Conservation (phyloP, 2,329 filamentous ascomycete species). For the Acrocalymma vagum region DNA sequence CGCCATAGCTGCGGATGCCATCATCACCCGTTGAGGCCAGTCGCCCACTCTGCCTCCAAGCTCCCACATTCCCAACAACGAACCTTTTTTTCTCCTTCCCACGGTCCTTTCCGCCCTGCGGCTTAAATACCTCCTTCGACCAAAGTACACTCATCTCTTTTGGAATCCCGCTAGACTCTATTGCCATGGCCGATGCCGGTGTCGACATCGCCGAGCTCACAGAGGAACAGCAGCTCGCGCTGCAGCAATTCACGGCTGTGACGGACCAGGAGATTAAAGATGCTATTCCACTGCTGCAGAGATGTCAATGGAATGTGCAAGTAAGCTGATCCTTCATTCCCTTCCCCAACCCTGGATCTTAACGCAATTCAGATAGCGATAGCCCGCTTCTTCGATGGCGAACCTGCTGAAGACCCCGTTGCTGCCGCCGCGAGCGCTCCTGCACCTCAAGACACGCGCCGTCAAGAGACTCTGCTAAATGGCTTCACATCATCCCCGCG, state of each 20-base stretch:
- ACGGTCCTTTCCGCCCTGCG: conserved; percentile 23
- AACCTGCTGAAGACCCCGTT: conserved; percentile 78
- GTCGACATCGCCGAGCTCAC: conserved; percentile 75
- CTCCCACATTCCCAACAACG: conserved; percentile 3
- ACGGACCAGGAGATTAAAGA: conserved; percentile 82
- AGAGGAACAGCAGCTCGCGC: conserved; percentile 78
- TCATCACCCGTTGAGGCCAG: conserved; percentile 25
- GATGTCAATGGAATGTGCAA: conserved; percentile 97
- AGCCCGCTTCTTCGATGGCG: conserved; percentile 96
- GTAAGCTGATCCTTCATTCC: conserved; percentile 54
- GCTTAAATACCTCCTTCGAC: background rate
- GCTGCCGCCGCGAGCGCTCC: conserved; percentile 75
- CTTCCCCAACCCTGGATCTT: conserved; percentile 16
- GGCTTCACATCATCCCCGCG: conserved; percentile 49
- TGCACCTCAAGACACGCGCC: conserved; percentile 69
- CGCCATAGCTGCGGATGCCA: conserved; percentile 17
- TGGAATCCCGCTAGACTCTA: background rate
- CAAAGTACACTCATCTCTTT: background rate
- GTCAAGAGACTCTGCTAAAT: conserved; percentile 75
- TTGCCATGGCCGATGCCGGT: conserved; percentile 46
- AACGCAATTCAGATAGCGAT: conserved; percentile 82
- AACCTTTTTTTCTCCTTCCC: too few relatives aligned
- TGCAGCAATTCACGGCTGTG: conserved; percentile 88
- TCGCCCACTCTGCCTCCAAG: conserved; percentile 18
- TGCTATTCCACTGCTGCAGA: conserved; percentile 79